Evolutionary conservation across 2,329 filamentous ascomycete species (phyloP), one percentile per base, ranked within the genome.

Genomic region (Scedosporium minutisporum): DNA sequence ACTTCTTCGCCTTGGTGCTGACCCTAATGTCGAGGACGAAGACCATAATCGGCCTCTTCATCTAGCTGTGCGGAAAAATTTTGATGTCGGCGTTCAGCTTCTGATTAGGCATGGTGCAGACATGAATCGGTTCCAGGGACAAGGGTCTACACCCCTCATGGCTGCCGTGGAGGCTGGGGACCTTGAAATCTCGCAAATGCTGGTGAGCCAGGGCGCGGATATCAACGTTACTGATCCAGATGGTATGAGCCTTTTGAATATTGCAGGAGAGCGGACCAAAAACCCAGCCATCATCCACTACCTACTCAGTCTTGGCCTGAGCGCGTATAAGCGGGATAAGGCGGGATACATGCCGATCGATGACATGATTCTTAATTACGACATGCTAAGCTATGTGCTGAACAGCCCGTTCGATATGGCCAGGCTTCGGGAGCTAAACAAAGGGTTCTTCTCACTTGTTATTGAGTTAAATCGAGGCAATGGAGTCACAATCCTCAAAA

Each of bases 361-460:
- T n/a, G 60, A 61, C 60, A 61, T 61, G 60, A 42, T 61, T 16
- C 86, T 99, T 74, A 99, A 97, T 76, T 72, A 87, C 44, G 87
- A 97, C 65, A 79, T 99, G 29, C 86, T 97, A 65, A 88, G 88
- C 64, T 96, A 93, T 83, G 93, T 97, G 57, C 87, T 87, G 63
- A 93, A 88, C 61, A 90, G 89, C 41, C 96, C 93, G 1, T 65
- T 64, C 33, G 65, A 67, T 60, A 60, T 67, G 6, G 33, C n/a
- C n/a, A 42, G 48, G 3, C 14, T 66, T 10, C 3, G 9, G 3
- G 63, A 65, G 1, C 46, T 63, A 1, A 51, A 42, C 29, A 64
- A 64, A 12, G 58, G 62, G 1, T 46, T 62, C 3, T 21, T 66
- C n/a, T 16, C 46, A 7, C 44, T 58, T 6, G 4, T 65, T 23